These are phyloP conservation scores for Penicillium samsonianum DNA, from an alignment of 495 filamentous ascomycete species.

Conservation along the genomic window DNA sequence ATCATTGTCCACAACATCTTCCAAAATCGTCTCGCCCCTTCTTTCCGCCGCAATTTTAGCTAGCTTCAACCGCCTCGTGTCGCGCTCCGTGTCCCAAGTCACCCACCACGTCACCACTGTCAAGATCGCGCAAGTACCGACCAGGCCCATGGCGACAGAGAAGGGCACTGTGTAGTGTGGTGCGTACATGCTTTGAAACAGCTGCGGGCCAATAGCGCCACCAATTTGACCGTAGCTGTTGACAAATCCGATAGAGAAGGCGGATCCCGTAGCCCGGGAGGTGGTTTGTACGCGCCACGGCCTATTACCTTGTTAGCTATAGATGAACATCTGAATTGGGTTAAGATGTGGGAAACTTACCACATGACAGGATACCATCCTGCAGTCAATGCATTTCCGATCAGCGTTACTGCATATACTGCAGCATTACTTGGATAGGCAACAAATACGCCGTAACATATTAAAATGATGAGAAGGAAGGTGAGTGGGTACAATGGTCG, in stretches of 20 bases:
- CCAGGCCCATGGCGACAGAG: conserved; percentile 36
- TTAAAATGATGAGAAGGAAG: conserved; percentile 43
- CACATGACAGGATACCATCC: conserved; percentile 47
- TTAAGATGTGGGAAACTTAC: conserved; percentile 3
- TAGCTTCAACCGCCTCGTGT: conserved; percentile 39
- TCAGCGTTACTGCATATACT: conserved; percentile 44
- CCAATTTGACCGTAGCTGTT: conserved; percentile 41
- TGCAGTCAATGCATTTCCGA: conserved; percentile 32
- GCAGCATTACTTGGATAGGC: conserved; percentile 42
- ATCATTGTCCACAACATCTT: conserved; percentile 46
- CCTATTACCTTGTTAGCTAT: conserved; percentile 7
- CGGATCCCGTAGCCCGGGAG: conserved; percentile 43
- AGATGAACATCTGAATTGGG: neutral
- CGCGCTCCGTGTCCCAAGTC: conserved; percentile 34
- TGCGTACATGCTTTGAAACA: conserved; percentile 37
- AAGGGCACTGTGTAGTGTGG: conserved; percentile 36
- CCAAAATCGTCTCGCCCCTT: conserved; percentile 41
- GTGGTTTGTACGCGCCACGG: conserved; percentile 48
- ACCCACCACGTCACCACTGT: conserved; percentile 24
- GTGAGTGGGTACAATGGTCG: conserved; percentile 43
- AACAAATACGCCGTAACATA: conserved; percentile 43
- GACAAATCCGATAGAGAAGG: conserved; percentile 48
- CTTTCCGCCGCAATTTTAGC: conserved; percentile 42
- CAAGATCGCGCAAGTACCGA: conserved; percentile 25
- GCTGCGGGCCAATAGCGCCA: conserved; percentile 37